Base-by-base conservation (phyloP, 129 eudicot species). In the Lonicera japonica region DNA sequence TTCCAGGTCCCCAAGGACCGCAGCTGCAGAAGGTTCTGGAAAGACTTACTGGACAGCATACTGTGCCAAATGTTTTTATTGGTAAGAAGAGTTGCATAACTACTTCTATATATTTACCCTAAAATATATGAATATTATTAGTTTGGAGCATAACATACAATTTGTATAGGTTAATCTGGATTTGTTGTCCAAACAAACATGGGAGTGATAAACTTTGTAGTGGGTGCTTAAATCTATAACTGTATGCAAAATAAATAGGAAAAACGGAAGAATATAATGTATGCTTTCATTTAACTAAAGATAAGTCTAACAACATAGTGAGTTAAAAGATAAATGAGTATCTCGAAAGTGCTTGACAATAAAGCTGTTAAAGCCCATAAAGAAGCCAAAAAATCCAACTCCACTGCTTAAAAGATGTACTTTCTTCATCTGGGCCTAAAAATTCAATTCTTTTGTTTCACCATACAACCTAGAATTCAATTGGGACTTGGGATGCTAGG, bases 61-160 rank as follows among this genome's bases (percentile, higher is more conserved):
- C 96, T 21, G 96, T 92, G 41, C 98, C 98, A 11, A 92, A 92
- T 71, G 96, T 92, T 61, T 92, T 92, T 68, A 76, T 92, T 69
- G 98, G 96, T 87, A 69, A 69, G 80, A 69, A 69, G 80, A 73
- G 34, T 17, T 63, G 55, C 25, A 55, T 41, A 53, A 54, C 5
- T 11, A 63, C 38, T 36, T 62, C 18, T 55, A 38, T 54, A 2
- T 21, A 8, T 36, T 68, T 17, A 14, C 6, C 38, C 13, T 18
- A 12, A 46, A 62, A 15, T 45, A 23, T 62, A 5, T 50, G 21
- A 29, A 21, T 16, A 29, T 24, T 14, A 29, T 17, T 50, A 14
- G 21, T 15, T 50, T 50, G 1, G 51, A 45, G 51, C 36, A 29
- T 29, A 29, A 29, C 36, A 56, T 54, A 54, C 58, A 21, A 25